Base-by-base conservation (phyloP, 2,329 filamentous ascomycete species). In the Aspergillus luchuensis region DNA sequence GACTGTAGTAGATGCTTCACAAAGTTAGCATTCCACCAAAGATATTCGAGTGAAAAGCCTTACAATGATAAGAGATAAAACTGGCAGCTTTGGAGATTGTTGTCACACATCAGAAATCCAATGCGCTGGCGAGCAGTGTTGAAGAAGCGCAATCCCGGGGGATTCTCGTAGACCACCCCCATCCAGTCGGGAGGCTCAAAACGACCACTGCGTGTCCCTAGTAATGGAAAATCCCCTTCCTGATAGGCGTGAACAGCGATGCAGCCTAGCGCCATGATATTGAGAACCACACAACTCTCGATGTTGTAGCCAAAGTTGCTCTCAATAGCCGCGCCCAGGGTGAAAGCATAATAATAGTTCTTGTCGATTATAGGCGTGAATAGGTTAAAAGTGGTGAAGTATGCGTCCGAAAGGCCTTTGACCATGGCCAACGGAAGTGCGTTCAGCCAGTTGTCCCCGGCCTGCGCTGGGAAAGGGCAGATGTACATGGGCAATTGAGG, bases 361-460 rank as follows among this genome's bases (percentile, higher is more conserved):
- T 82, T 81, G 63, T 85, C 82, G 55, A 85, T 77, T 21, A 84
- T 78, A 0, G 83, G 83, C 15, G 79, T 83, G 28, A 77, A 82
- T 0, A 81, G 81, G 64, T 84, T 82, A 64, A 84, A 84, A 0
- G 82, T 81, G n/a, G 79, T 74, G 66, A 85, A 85, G 61, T 83
- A 85, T 0, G 80, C 80, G 70, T 84, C 80, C 8, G 80, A 78
- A n/a, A 85, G 74, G 0, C 81, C 81, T 62, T 81, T 82, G 57
- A 84, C 76, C 43, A 81, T 76, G 0, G 80, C 77, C 33, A 84
- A 68, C 8, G 80, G 80, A 3, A 85, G 73, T 3, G 72, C 71
- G 49, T 81, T 78, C 36, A 84, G 67, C 82, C 81, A 84, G 38
- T 69, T 69, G 7, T 74, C 70, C 4, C 72, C 74, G 5, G 68